Base-by-base conservation (phyloP, 192 early-diverging fungal genomes). In the Coemansia sp. region DNA sequence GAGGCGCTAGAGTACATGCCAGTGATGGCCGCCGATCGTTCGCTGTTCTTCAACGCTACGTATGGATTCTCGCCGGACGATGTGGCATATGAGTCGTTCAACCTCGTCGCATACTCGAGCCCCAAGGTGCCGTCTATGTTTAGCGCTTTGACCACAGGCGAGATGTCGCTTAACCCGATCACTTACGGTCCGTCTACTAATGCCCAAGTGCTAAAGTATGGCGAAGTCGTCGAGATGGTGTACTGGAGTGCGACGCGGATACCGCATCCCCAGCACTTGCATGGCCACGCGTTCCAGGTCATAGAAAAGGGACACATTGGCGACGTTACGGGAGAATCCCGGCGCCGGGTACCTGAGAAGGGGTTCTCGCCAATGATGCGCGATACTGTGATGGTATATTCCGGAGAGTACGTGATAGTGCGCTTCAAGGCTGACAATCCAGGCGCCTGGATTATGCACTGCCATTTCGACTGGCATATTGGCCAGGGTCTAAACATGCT, bases 361-460 rank as follows among this genome's bases (percentile, higher is more conserved):
- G 57, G 32, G 11, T 57, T 47, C 28, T 66, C 58, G 38, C 67
- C 73, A 5, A 35, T 80, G 32, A 63, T 44, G 42, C 73, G 78
- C 28, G 95, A 96, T 67, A 90, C 89, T 6, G 81, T 94, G 16
- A 71, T 86, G 7, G 84, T 94, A 1, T 87, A 85, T 32, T 68
- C 62, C 21, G 72, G 82, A 46, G 76, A 89, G 42, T 91, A 87
- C 62, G 84, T 84, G n/a, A 82, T 90, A 43, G 82, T 96, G 50
- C 87, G 92, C 33, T 92, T 92, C 75, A 63, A 77, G n/a, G 90
- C 90, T 13, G 88, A 94, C 73, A 96, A 94, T 77, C 91, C 91
- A 5, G 94, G 93, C 11, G 82, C 87, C 14, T 96, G 93, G 93
- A 68, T 89, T 52, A 87, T 94, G 84, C 94, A 94, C 81, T 96